Percentiles rank a stretch among this genome's conserved stretches.
These are phyloP conservation scores for Flaveria trinervia DNA, from an alignment of 129 eudicot genomes.

Conservation along the genomic window DNA sequence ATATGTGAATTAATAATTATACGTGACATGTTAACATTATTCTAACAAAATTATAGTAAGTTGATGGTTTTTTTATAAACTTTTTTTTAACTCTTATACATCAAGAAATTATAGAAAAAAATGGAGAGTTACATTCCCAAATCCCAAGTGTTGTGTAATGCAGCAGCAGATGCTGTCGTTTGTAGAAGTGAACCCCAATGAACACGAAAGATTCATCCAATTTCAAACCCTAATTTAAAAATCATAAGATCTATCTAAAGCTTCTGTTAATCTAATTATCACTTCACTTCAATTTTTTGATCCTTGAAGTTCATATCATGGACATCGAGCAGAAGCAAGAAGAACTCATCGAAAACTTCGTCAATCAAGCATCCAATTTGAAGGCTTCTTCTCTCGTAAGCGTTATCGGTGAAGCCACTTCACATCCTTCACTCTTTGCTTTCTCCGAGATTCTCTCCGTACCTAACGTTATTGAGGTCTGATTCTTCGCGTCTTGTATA, in stretches of 20 bases:
- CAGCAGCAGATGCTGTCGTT: neutral
- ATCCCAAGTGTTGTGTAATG: neutral
- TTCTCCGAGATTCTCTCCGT: conserved; percentile 42
- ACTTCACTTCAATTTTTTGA: neutral
- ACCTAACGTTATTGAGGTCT: conserved; percentile 32
- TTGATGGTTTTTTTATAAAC: too few species aligned
- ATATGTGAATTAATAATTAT: too few species aligned
- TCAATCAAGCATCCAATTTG: conserved; percentile 24
- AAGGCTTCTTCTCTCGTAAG: conserved; percentile 22
- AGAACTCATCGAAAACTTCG: conserved; percentile 37
- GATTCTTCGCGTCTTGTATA: neutral
- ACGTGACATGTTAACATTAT: too few species aligned
- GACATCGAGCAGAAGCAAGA: conserved; percentile 39
- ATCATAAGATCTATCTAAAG: neutral
- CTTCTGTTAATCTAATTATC: neutral
- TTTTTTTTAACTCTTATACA: too few species aligned
- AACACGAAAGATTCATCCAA: neutral
- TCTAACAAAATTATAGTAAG: too few species aligned
- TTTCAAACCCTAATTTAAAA: conserved; percentile 9
- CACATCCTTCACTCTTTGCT: conserved; percentile 44
- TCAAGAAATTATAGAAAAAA: too few species aligned
- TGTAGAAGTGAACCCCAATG: neutral
- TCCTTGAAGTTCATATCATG: conserved; percentile 23
- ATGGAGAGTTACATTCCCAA: neutral
- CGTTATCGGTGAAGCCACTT: conserved; percentile 32